Conservation (phyloP, 1,284 basidiomycete species). For the Irpex rosettiformis region DNA sequence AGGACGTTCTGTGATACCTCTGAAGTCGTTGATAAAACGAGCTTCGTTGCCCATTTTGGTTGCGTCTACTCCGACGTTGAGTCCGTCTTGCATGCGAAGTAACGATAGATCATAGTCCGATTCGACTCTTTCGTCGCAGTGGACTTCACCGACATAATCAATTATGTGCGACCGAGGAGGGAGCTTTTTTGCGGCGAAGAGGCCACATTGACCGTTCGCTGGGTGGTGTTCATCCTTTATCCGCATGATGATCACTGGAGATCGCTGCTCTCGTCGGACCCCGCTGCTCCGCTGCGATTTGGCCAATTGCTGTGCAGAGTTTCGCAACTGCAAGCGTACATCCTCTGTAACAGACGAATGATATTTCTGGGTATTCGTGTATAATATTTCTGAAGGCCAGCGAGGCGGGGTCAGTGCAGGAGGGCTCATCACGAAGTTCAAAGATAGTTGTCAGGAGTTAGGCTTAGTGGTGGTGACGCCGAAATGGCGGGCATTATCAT, state of each 20-base stretch:
- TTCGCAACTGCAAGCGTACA: constrained; percentile 27
- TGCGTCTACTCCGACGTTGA: constrained; percentile 73
- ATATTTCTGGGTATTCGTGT: constrained; percentile 41
- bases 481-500: background rate
- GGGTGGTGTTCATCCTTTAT: constrained; percentile 36
- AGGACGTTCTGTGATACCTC: constrained; percentile 63
- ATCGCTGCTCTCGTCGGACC: background rate
- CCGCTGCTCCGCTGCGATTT: background rate
- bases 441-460: background rate
- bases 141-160: constrained; percentile 85
- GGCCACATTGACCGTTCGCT: constrained; percentile 71
- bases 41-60: constrained; percentile 77
- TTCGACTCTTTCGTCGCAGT: constrained; percentile 62
- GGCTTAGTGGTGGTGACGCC: background rate
- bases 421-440: background rate
- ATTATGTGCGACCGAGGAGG: constrained; percentile 64
- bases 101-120: constrained; percentile 89
- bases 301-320: background rate
- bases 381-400: constrained; percentile 51
- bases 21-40: constrained; percentile 86
- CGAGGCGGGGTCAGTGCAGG: constrained; percentile 32
- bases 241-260: constrained; percentile 21
- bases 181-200: constrained; percentile 77
- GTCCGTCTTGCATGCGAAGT: constrained; percentile 50
- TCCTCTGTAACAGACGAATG: constrained; percentile 47